Evolutionary conservation across 2,329 filamentous ascomycete genomes (phyloP).

Genomic region (Xenoacremonium recifei): DNA sequence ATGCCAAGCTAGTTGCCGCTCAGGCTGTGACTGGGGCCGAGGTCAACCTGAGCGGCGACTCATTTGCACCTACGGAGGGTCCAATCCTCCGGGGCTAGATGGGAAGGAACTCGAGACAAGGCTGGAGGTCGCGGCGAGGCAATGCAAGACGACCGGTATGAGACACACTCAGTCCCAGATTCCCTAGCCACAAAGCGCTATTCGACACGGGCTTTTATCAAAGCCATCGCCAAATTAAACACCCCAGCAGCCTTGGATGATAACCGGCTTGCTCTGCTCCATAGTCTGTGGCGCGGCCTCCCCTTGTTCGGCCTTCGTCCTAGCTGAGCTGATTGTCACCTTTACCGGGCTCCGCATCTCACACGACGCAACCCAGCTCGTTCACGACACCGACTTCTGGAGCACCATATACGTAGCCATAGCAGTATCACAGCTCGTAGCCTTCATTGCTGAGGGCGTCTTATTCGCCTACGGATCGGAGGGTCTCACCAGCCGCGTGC

Average conservation of each 20-base stretch:
- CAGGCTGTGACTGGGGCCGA: conserved; percentile 5
- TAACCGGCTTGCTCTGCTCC: too few species aligned
- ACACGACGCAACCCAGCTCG: conserved; percentile 6
- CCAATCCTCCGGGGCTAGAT: too few species aligned
- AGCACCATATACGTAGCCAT: conserved; percentile 48
- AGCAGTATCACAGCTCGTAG: conserved; percentile 34
- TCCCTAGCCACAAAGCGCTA: neutral
- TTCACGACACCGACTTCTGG: conserved; percentile 45
- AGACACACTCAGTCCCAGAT: too few species aligned
- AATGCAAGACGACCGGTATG: neutral
- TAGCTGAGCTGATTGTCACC: conserved; percentile 20
- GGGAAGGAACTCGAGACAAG: neutral
- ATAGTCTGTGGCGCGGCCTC: conserved; percentile 21
- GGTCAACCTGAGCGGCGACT: neutral
- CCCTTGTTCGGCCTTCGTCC: conserved; percentile 28
- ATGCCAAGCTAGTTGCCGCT: conserved; percentile 7
- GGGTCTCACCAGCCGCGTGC: conserved; percentile 7
- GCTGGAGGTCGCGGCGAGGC: neutral
- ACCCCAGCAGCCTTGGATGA: too few species aligned
- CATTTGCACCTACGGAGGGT: too few species aligned
- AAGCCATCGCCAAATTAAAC: too few species aligned
- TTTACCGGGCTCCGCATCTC: conserved; percentile 10
- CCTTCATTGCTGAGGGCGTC: conserved; percentile 25
- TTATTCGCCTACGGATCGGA: conserved; percentile 21
- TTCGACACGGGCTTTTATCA: conserved; percentile 2